Percentiles rank a stretch among this genome's conserved stretches.
phyloP scores from a whole-genome alignment of 371 early-diverging fungal species.

The Actinomucor elegans region DNA sequence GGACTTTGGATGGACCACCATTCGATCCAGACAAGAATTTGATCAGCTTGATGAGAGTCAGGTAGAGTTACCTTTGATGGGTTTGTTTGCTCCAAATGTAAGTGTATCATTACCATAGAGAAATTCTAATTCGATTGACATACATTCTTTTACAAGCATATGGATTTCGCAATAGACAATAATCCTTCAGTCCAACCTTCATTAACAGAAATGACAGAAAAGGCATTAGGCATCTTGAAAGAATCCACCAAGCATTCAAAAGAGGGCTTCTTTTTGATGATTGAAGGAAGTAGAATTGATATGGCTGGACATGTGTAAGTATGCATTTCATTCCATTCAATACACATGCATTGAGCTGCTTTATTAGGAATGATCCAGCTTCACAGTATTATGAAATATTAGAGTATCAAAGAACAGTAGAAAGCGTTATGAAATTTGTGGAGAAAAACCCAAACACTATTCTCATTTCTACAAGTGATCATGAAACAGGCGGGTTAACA shows the following conservation, averaged over 20 bases:
- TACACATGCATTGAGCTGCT: constrained; percentile 19
- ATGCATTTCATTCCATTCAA: too few relatives aligned
- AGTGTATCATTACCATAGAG: not conserved
- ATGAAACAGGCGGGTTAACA: constrained; percentile 94
- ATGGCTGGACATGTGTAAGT: constrained; percentile 75
- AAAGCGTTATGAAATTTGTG: constrained; percentile 72
- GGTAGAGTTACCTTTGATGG: constrained; percentile 70
- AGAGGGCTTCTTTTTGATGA: constrained; percentile 90
- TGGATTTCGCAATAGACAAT: constrained; percentile 83
- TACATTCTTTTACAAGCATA: constrained; percentile 48
- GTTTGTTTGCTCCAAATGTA: constrained; percentile 62
- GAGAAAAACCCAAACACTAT: constrained; percentile 74
- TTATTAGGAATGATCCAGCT: constrained; percentile 84
- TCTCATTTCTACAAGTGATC: constrained; percentile 86
- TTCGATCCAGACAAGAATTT: constrained; percentile 57
- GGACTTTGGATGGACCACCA: constrained; percentile 55
- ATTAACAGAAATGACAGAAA: constrained; percentile 70
- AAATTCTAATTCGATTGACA: not conserved
- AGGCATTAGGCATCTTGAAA: constrained; percentile 64
- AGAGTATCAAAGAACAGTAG: constrained; percentile 81
- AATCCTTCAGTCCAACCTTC: constrained; percentile 63
- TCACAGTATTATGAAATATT: constrained; percentile 87
- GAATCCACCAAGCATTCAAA: constrained; percentile 21
- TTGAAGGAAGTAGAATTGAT: constrained; percentile 93
- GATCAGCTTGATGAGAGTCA: constrained; percentile 41